Evolutionary conservation across 352 stramenopile genomes (phyloP), one percentile per base, ranked within the genome.

Genomic region (Phytophthora cryptogea): DNA sequence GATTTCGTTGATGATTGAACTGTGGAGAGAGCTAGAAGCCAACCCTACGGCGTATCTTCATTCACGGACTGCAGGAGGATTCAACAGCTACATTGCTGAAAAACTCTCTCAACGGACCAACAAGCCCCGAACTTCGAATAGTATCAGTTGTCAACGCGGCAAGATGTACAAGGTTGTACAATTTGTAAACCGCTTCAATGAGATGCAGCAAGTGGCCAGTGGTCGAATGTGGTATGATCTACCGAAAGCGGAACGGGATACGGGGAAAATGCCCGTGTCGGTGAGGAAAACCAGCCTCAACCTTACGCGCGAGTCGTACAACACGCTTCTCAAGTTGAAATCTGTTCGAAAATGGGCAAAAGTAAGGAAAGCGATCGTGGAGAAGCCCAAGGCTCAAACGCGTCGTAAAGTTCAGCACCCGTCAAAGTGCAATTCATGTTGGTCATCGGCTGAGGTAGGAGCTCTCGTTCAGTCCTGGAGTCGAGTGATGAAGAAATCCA

Each of bases 391-490:
- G 7, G 7, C 8, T 28, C 9, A 3, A 16, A 13, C 39, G 8
- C n/a, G 9, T 16, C 8, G 0, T 5, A 16, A 27, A 10, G 23
- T 28, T 26, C 16, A 7, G 4, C 23, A n/a, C 13, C 31, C 27
- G 2, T 54, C 37, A 9, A 53, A 36, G 27, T 55, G 48, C 14
- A 3, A 28, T 35, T 55, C 54, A 3, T 66, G 62, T 33, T 66
- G 62, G 62, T 63, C 55, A 14, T 4, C 10, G 7, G 8, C 36
- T 1, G 49, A 66, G 27, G 26, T 66, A 9, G 52, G 16, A 36
- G 8, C n/a, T 3, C 50, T 71, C 8, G 57, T 67, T 6, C 39
- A 31, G 14, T 45, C 57, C 5, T 71, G 63, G 63, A 43, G 37
- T 14, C 43, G 37, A 5, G 37, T 53, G n/a, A 42, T 67, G 39